Evolutionary conservation across 148 eudicot species (phyloP), one percentile per base, ranked within the genome.

Genomic region (Simmondsia chinensis): DNA sequence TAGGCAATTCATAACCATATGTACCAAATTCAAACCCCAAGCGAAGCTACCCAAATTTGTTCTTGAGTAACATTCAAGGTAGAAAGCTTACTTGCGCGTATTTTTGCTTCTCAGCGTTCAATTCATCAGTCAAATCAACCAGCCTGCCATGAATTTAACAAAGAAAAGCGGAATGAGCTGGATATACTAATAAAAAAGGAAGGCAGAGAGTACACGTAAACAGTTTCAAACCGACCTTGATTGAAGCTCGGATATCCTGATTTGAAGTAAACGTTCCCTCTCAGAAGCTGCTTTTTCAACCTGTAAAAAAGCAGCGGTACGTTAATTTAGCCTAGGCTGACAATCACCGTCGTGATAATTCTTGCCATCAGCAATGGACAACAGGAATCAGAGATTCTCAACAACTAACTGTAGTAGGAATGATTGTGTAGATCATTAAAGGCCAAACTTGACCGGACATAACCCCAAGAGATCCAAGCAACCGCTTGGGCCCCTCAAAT

Each of bases 201-300:
- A 43, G 43, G 15, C n/a, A 18, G 11, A 30, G 18, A 39, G 31
- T 13, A 9, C 22, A 36, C 9, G 18, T 14, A 12, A 27, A 32
- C 22, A 37, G 20, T 39, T 28, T 15, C 20, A 27, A 54, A 61
- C 59, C 10, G 42, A 85, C 97, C 97, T 82, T 37, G 94, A 56
- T 69, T 91, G 88, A 44, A 89, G 97, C 48, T 85, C 95, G 14
- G 85, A 71, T 52, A 91, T 85, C 78, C 68, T 79, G 56, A 42
- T 16, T 39, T 76, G 67, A 58, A 91, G 80, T 54, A 75, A 51
- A 7, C 75, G 75, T 49, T 81, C 94, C 74, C 83, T 85, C 46
- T 89, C 95, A 43, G 97, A 72, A 74, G 59, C 66, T 38, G 63
- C 58, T 40, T 64, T 39, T 57, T 85, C 97, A 31, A 58, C 78